Base-by-base conservation (phyloP, 768 basidiomycete genomes). In the Amyloporia xantha region DNA sequence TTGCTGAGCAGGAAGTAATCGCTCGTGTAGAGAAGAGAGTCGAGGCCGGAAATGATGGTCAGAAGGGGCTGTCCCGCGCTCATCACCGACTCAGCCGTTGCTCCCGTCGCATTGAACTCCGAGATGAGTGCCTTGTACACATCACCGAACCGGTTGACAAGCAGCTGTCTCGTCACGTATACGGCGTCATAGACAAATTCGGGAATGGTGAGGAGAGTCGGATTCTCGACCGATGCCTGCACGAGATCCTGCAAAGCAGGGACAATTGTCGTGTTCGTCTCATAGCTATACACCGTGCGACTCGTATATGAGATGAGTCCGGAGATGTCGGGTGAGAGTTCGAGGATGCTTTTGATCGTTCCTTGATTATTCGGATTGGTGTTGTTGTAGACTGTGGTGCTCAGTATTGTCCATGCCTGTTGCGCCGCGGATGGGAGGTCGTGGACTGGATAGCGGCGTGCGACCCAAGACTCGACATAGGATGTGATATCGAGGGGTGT, bases 111-210 rank as follows among this genome's bases (percentile, higher is more conserved):
- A 38, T 64, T 60, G 50, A 63, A 72, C 27, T 54, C 52, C 15
- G 39, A 20, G 33, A 70, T 49, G 44, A 72, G 67, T 13, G 49
- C 45, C 33, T 52, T 45, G 54, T 72, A 72, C 2, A 51, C 47
- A 38, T 60, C 62, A 37, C 66, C 60, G 60, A 71, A 71, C 19
- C 63, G 55, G 56, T 72, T 71, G 19, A 58, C 61, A 42, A 72
- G 64, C 12, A 72, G 57, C 47, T 72, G 70, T 15, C 71, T 68
- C 15, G 68, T 56, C 35, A 70, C 44, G 46, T 72, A 66, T 13
- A 71, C 67, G n/a, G 67, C 58, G 60, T 72, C 71, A 52, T 66
- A 66, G 35, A 48, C 54, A 56, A 68, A 72, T 52, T 71, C 70
- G 2, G 65, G 65, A 4, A 62, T 51, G 2, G 51, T 2, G 5